Conservation (phyloP, 257 asterid genomes). For the Solanum medicagineum region DNA sequence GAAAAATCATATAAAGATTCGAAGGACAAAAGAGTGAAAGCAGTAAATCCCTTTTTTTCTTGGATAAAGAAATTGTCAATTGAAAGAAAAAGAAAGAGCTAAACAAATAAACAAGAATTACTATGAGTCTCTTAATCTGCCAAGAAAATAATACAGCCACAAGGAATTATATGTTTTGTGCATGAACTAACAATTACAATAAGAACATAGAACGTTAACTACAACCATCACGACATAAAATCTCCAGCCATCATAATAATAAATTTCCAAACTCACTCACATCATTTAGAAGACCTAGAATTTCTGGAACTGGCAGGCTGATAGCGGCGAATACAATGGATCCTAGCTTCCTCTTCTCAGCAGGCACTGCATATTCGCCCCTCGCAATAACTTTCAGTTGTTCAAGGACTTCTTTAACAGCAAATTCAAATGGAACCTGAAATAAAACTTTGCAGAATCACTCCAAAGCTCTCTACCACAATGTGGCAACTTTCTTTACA, state of each 20-base stretch:
- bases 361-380: conserved; percentile 66
- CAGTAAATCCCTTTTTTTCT: background rate
- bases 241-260: background rate
- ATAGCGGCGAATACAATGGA: conserved; percentile 73
- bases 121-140: background rate
- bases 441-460: background rate
- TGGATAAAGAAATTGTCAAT: background rate
- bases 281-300: conserved; percentile 31
- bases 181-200: background rate
- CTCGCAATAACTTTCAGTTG: conserved; percentile 65
- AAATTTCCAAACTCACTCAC: conserved; percentile 26
- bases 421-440: conserved; percentile 69
- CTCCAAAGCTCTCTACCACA: background rate
- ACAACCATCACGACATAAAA: background rate
- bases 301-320: conserved; percentile 58
- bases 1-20: background rate
- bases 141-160: background rate
- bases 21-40: background rate
- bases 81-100: background rate
- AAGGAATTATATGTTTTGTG: background rate
- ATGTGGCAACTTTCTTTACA: background rate
- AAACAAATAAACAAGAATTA: background rate
- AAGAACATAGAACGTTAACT: background rate
- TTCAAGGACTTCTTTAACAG: conserved; percentile 47
- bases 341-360: conserved; percentile 55